Base-by-base conservation (phyloP, 306 rosid genomes). In the Senna siamea region DNA sequence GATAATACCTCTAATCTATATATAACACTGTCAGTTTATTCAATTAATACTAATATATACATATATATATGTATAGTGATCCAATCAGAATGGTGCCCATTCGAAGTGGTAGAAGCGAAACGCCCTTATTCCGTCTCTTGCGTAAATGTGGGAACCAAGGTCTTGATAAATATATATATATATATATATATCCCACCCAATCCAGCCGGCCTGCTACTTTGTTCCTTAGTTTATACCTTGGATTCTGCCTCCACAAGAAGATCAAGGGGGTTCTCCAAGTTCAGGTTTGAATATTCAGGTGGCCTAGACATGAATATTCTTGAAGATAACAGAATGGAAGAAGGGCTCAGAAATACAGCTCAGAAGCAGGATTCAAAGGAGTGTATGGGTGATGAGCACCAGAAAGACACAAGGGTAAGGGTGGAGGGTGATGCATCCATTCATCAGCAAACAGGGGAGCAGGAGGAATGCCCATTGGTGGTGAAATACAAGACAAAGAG, bases 301-400 rank as follows among this genome's bases (percentile, higher is more conserved):
- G n/a, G n/a, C n/a, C n/a, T 84, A 85, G 66, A 14, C 66, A 60
- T 62, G 50, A 44, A 14, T 10, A 23, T 62, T 8, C 4, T 7
- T 80, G 90, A 78, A 23, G 79, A 75, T 38, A 87, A 78, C 82
- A 88, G 68, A 78, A 70, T 87, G 85, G 96, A 92, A 81, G 96
- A 86, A 77, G 91, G 89, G n/a, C 47, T 57, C 19, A 60, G 32
- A 0, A 60, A 51, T 8, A 51, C 64, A 47, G 30, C 65, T 18
- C 18, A 23, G 35, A 77, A 73, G n/a, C 48, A 26, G 26, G 70
- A 38, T 1, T 9, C 56, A 56, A 64, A 74, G 70, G 63, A 58
- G n/a, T n/a, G n/a, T n/a, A n/a, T n/a, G 69, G 7, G 34, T 32
- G 58, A 71, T 51, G 71, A 76, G 52, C 67, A 64, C 69, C n/a